Percentiles rank a stretch among this genome's conserved stretches.
Evolutionary conservation across 768 basidiomycete species (phyloP).

Genomic region (Exidia glandulosa): DNA sequence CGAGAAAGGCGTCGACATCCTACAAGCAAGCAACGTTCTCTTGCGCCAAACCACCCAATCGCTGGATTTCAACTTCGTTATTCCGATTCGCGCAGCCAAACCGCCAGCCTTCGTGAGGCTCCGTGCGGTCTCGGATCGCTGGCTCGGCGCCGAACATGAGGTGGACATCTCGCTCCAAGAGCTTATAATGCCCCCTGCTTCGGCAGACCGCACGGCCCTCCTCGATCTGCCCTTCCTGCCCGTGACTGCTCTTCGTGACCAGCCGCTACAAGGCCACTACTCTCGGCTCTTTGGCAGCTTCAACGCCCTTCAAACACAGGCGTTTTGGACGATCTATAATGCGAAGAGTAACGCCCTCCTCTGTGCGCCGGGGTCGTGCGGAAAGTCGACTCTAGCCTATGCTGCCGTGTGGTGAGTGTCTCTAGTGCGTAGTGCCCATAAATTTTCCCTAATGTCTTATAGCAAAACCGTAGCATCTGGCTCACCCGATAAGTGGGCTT

Average conservation of each 20-base stretch:
- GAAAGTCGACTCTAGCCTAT: conserved; percentile 68
- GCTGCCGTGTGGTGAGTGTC: conserved; percentile 57
- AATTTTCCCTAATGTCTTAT: conserved; percentile 7
- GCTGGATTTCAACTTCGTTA: conserved; percentile 65
- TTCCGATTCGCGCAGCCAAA: conserved; percentile 52
- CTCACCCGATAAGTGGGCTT: conserved; percentile 39
- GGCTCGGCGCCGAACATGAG: conserved; percentile 86
- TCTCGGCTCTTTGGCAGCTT: conserved; percentile 40
- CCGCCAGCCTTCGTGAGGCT: conserved; percentile 60
- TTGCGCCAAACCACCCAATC: conserved; percentile 54
- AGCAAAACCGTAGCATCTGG: conserved; percentile 41
- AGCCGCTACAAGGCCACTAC: conserved; percentile 35
- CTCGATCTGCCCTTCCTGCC: conserved; percentile 69
- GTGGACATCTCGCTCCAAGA: conserved; percentile 48
- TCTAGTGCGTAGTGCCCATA: not conserved
- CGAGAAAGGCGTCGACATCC: conserved; percentile 63
- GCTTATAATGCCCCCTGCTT: conserved; percentile 62
- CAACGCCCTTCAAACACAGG: conserved; percentile 83
- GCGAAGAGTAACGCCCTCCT: conserved; percentile 58
- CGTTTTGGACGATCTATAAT: conserved; percentile 70
- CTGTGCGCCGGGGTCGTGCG: conserved; percentile 69
- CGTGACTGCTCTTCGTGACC: conserved; percentile 39
- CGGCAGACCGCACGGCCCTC: conserved; percentile 46
- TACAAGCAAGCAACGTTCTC: conserved; percentile 64
- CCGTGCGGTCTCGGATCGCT: conserved; percentile 77